These are phyloP conservation scores for Talaromyces verruculosus DNA, from an alignment of 2,329 filamentous ascomycete genomes.

Conservation along the genomic window DNA sequence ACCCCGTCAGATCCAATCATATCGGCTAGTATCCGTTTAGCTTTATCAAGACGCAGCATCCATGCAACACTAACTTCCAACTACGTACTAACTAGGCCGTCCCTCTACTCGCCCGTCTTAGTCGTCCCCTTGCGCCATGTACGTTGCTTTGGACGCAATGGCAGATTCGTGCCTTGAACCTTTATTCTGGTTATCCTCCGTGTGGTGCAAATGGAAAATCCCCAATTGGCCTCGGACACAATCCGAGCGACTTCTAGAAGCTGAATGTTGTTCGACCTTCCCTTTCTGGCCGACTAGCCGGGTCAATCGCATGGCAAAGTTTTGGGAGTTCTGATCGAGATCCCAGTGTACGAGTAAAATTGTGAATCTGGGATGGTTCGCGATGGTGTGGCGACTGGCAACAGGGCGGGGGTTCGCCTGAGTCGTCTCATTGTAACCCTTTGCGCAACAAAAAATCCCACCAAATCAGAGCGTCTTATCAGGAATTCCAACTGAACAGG, in stretches of 20 bases:
- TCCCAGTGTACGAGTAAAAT: neutral
- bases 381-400: neutral
- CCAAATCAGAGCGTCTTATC: neutral
- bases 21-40: neutral
- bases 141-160: conserved; percentile 7
- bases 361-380: neutral
- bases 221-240: neutral
- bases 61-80: neutral
- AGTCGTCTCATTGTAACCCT: conserved; percentile 7
- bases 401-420: neutral
- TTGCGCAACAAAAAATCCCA: conserved; percentile 1
- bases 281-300: neutral
- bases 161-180: neutral
- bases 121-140: neutral
- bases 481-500: neutral
- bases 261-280: neutral
- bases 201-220: neutral
- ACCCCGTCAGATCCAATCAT: neutral
- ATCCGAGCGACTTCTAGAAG: conserved; percentile 2
- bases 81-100: neutral
- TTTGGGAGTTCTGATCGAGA: neutral
- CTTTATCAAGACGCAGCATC: neutral
- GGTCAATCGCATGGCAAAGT: neutral
- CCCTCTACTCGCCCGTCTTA: neutral
- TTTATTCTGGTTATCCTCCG: neutral